Base-by-base conservation (phyloP, 495 filamentous ascomycete species). In the Peziza echinospora region DNA sequence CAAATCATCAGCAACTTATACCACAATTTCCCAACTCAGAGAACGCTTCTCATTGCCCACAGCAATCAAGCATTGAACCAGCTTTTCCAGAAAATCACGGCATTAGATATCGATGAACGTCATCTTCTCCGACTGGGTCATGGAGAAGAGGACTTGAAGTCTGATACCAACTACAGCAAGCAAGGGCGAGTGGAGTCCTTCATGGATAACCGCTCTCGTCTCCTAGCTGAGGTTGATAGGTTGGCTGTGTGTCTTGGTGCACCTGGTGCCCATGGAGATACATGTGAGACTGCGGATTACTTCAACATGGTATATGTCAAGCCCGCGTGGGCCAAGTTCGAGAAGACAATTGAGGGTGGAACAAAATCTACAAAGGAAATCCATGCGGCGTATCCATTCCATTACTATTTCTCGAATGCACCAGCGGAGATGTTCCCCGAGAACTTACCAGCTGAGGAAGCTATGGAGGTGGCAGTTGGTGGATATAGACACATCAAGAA, bases 1-100 rank as follows among this genome's bases (percentile, higher is more conserved):
- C 89, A 99, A 60, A 91, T 96, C 52, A 96, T 99, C 64, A 93
- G 83, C 69, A 94, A 94, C 58, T 80, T 99, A 45, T 99, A 96
- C 61, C 91, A 94, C 65, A 89, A 93, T 64, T 96, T 93, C 59
- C 89, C 91, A 13, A 68, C 71, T 22, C 84, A 99, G 60, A 77
- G 85, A 39, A 99, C 86, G 0, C 65, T 99, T 21, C 75, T 99
- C 30, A 78, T 99, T 52, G 91, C 89, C 9, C 89, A 96, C 62
- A 93, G 85, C 62, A 99, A 99, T 55, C 89, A 99, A 59, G 89
- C 89, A 0, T 65, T 99, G 43, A 96, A 99, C 56, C 91, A 99
- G 60, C 71, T 99, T n/a, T 99, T 99, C 63, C 82, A 92, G 51
- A 99, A 96, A 65, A 96, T 99, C 49, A 78, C 84, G 30, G 80